Evolutionary conservation across 1,284 basidiomycete species (phyloP), one percentile per base, ranked within the genome.

Genomic region (Rhodotorula sp.): DNA sequence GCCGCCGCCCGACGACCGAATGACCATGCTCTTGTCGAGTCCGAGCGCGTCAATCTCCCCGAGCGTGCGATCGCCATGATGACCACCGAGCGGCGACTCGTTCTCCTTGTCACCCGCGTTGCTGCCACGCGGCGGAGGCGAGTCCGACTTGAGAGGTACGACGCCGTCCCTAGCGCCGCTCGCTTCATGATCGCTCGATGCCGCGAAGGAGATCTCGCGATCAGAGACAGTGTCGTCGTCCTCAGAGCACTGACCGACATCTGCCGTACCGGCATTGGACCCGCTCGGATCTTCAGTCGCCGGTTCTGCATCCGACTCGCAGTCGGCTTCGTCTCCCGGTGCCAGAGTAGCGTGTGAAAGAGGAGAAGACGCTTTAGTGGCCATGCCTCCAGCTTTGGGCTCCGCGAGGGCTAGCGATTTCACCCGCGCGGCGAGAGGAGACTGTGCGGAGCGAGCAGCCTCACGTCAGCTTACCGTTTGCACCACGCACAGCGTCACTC

Each of bases 11-110:
- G 54, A 56, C 3, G 65, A 52, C 16, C 54, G 31, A n/a, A 70
- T 72, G 23, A 72, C 64, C 52, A 70, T 63, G n/a, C 68, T 70
- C 52, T 61, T 66, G 34, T 75, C 69, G 34, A 73, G 48, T 21
- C 62, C 74, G 8, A 62, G 64, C 54, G 69, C 68, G 59, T 67
- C 65, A 21, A 43, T 65, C 18, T 64, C 65, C n/a, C 29, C 21
- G 51, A 63, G 43, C 39, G 34, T 60, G 26, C 61, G 58, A 31
- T 68, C 62, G 39, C 46, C 64, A 29, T 46, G 18, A 0, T 47
- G 23, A 5, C 5, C 23, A 26, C 15, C 31, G n/a, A 47, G 26
- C 5, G 58, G 61, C 20, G 56, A 39, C 31, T 43, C 57, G 29
- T 68, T 68, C 61, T 63, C 67, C 61, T 68, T 63, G 14, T 47